phyloP scores from a whole-genome alignment of 345 rosid species.

The Clarkia xantiana region DNA sequence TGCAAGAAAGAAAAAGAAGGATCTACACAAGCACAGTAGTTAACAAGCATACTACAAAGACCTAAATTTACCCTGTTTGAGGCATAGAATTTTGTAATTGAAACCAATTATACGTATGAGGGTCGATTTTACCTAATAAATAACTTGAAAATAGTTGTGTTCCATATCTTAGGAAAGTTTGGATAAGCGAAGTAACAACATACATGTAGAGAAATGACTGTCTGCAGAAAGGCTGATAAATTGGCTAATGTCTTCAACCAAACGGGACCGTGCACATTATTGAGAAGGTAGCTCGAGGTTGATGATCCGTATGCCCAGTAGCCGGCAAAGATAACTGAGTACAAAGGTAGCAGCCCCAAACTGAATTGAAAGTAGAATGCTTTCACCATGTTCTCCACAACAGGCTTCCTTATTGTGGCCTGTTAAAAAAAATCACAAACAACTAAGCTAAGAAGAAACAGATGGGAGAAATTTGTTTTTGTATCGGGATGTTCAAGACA shows the following conservation, averaged over 20 bases:
- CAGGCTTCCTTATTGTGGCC: slow-evolving; percentile 59
- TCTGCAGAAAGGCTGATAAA: slow-evolving; percentile 63
- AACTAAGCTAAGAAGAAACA: too few relatives aligned
- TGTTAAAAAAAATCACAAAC: neutral
- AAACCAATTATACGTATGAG: too few relatives aligned
- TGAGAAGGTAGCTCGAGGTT: slow-evolving; percentile 56
- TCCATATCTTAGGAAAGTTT: too few relatives aligned
- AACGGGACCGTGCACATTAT: slow-evolving; percentile 51
- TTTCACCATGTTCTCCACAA: slow-evolving; percentile 60
- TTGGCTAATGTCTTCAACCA: slow-evolving; percentile 80
- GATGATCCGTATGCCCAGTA: slow-evolving; percentile 97
- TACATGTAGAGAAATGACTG: slow-evolving; percentile 81
- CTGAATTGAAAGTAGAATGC: slow-evolving; percentile 67
- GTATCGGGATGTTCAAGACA: too few relatives aligned
- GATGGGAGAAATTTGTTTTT: too few relatives aligned
- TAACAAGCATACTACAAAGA: too few relatives aligned
- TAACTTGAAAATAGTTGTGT: too few relatives aligned
- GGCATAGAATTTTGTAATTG: too few relatives aligned
- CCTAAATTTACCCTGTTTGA: too few relatives aligned
- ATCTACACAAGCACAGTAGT: too few relatives aligned
- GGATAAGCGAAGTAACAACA: neutral
- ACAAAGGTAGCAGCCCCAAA: slow-evolving; percentile 52
- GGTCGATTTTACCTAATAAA: too few relatives aligned
- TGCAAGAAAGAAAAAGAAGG: too few relatives aligned
- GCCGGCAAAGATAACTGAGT: slow-evolving; percentile 49